phyloP scores from a whole-genome alignment of 192 early-diverging fungal genomes.

The Coemansia sp. region DNA sequence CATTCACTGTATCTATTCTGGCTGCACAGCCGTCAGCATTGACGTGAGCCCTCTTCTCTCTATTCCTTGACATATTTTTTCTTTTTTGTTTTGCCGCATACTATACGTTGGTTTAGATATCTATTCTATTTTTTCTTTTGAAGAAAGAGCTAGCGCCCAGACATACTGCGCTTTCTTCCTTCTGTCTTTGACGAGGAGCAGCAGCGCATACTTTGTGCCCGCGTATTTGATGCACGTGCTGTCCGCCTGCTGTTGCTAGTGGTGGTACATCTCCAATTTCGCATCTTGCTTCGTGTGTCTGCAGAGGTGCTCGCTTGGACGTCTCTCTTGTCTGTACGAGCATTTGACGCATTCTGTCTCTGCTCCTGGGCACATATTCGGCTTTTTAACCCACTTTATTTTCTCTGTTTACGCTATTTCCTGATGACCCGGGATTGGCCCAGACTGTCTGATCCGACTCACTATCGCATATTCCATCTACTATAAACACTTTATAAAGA shows the following conservation, averaged over 20 bases:
- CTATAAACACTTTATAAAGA: not conserved
- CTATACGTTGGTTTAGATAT: not conserved
- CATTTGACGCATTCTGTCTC: not conserved
- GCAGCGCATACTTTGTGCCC: not conserved
- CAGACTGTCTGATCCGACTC: slow-evolving; percentile 1
- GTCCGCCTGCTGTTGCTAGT: not conserved
- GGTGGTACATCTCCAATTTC: slow-evolving; percentile 6
- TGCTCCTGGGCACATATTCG: not conserved
- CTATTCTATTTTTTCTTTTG: not conserved
- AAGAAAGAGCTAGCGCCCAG: not conserved
- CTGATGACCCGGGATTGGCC: not conserved
- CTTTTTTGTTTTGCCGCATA: not conserved
- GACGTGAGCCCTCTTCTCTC: not conserved
- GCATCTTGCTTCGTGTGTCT: not conserved
- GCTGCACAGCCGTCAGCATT: not conserved
- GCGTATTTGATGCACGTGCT: slow-evolving; percentile 2
- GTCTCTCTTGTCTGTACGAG: not conserved
- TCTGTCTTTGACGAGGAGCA: too few species aligned
- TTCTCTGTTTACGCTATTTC: not conserved
- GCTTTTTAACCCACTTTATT: not conserved
- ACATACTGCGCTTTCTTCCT: not conserved
- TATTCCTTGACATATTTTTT: not conserved
- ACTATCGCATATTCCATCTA: not conserved
- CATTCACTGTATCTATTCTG: not conserved
- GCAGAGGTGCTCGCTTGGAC: not conserved